Conservation (phyloP, 176 grass and related monocot species). For the Thalia dealbata region DNA sequence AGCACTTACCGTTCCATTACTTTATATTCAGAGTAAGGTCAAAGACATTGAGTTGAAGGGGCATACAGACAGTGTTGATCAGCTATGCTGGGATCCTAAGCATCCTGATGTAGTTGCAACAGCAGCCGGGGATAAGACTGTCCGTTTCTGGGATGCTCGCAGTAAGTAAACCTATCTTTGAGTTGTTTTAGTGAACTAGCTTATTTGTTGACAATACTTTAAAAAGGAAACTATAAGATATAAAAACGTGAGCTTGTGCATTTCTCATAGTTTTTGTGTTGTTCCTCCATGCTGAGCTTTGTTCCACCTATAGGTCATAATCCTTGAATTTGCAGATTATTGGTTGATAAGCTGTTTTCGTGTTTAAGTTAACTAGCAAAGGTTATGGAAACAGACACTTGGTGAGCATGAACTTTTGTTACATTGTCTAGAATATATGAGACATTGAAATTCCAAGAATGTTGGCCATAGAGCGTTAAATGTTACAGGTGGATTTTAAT, state of each 20-base stretch:
- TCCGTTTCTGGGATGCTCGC: constrained; percentile 93
- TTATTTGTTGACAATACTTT: background rate
- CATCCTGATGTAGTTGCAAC: constrained; percentile 94
- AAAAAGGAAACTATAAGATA: background rate
- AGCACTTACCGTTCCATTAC: constrained; percentile 18
- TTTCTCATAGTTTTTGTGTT: background rate
- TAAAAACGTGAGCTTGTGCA: background rate
- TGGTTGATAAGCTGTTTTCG: background rate
- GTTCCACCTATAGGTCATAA: background rate
- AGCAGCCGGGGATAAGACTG: constrained; percentile 90
- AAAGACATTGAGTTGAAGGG: constrained; percentile 99
- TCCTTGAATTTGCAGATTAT: background rate
- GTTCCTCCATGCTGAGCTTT: background rate
- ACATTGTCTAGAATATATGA: too few relatives aligned
- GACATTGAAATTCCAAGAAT: too few relatives aligned
- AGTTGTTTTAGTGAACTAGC: background rate
- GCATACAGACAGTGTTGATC: constrained; percentile 93
- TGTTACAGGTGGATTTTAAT: too few relatives aligned
- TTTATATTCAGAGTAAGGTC: constrained; percentile 65
- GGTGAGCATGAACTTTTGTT: too few relatives aligned
- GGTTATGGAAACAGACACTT: too few relatives aligned
- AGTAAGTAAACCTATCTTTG: constrained; percentile 49
- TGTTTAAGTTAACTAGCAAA: too few relatives aligned
- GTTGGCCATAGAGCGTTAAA: too few relatives aligned
- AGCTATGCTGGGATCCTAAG: constrained; percentile 98